Evolutionary conservation across 805 yeast genomes (phyloP).

Genomic region (Ogataea trehalophila): DNA sequence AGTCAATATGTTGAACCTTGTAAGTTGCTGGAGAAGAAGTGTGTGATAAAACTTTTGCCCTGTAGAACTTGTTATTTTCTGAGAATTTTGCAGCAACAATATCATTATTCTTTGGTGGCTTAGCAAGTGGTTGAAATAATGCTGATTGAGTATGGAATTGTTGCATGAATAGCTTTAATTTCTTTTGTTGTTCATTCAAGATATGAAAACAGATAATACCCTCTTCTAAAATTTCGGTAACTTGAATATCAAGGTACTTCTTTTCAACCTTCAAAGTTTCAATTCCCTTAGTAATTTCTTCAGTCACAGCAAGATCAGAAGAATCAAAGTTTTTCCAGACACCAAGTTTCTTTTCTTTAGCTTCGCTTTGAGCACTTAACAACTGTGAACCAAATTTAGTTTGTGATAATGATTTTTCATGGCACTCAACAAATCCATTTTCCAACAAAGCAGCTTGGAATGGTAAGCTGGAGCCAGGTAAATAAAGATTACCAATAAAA

Average conservation of each 20-base stretch:
- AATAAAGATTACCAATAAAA: slow-evolving; percentile 66
- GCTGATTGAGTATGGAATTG: slow-evolving; percentile 37
- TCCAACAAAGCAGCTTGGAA: slow-evolving; percentile 53
- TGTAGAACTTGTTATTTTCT: slow-evolving; percentile 50
- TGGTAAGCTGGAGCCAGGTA: slow-evolving; percentile 47
- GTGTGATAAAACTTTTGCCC: slow-evolving; percentile 48
- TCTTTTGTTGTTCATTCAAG: slow-evolving; percentile 34
- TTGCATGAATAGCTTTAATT: slow-evolving; percentile 41
- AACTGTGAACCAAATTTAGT: slow-evolving; percentile 53
- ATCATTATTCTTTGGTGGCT: slow-evolving; percentile 48
- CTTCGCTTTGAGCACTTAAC: slow-evolving; percentile 56
- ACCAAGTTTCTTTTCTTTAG: slow-evolving; percentile 52
- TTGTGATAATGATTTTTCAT: slow-evolving; percentile 57
- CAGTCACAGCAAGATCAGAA: slow-evolving; percentile 26
- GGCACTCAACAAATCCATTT: slow-evolving; percentile 61
- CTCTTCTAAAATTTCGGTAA: slow-evolving; percentile 40
- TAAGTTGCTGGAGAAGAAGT: slow-evolving; percentile 40
- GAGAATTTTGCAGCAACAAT: slow-evolving; percentile 49
- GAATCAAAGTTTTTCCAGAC: slow-evolving; percentile 62
- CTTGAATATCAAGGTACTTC: slow-evolving; percentile 46
- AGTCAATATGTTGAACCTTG: slow-evolving; percentile 57
- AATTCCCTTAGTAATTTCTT: slow-evolving; percentile 8
- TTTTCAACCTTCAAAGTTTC: slow-evolving; percentile 25
- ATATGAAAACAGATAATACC: slow-evolving; percentile 46
- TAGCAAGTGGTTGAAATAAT: slow-evolving; percentile 33